Evolutionary conservation across 2,329 filamentous ascomycete species (phyloP).

Genomic region (Colletotrichum paranaense): DNA sequence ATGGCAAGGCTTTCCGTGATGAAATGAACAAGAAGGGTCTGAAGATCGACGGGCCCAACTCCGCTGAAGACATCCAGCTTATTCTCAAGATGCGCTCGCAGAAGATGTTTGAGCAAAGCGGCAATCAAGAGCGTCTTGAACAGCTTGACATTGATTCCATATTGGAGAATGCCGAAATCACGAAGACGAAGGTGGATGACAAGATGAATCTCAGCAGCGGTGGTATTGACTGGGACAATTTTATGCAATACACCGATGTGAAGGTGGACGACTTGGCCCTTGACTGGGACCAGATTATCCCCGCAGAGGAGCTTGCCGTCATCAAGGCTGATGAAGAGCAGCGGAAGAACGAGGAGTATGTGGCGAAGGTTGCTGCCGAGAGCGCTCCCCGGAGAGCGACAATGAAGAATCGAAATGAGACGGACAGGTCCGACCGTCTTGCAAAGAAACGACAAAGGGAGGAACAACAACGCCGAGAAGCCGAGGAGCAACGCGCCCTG

Average conservation of each 20-base stretch:
- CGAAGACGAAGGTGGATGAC: constrained; percentile 94
- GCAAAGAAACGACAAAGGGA: constrained; percentile 75
- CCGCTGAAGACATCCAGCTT: constrained; percentile 93
- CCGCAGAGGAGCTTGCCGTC: constrained; percentile 88
- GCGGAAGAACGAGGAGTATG: constrained; percentile 83
- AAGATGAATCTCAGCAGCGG: constrained; percentile 93
- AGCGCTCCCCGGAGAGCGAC: constrained; percentile 83
- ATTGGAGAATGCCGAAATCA: constrained; percentile 95
- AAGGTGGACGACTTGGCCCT: constrained; percentile 85
- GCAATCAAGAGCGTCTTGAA: constrained; percentile 95
- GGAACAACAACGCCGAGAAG: constrained; percentile 76
- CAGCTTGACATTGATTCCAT: constrained; percentile 98
- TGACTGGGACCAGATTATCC: constrained; percentile 99
- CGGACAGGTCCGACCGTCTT: constrained; percentile 73
- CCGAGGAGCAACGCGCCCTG: constrained; percentile 79
- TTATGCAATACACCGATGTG: constrained; percentile 97
- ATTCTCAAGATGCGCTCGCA: constrained; percentile 98
- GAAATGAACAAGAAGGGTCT: constrained; percentile 82
- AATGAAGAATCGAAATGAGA: constrained; percentile 68
- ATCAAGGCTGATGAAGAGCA: constrained; percentile 92
- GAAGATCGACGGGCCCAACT: constrained; percentile 84
- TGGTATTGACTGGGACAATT: constrained; percentile 87
- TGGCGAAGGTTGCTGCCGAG: constrained; percentile 84
- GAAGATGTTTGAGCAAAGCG: constrained; percentile 98
- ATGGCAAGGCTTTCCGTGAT: constrained; percentile 81